Base-by-base conservation (phyloP, 1,139 yeast genomes). In the Blastobotrys indianensis region DNA sequence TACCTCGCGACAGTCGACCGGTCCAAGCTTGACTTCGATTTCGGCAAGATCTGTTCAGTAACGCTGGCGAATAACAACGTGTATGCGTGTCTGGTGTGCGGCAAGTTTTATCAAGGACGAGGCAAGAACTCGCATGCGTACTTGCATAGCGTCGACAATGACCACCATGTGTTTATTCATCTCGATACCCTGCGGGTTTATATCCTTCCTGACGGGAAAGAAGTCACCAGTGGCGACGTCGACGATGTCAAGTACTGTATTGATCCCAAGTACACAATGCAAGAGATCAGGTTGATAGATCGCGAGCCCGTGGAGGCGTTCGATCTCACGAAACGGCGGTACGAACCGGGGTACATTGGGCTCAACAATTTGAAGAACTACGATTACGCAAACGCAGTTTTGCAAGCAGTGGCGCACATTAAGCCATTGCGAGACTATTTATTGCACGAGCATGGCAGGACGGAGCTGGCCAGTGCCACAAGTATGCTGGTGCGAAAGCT, bases 51-150 rank as follows among this genome's bases (percentile, higher is more conserved):
- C 1, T 85, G 95, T 61, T 73, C 78, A 47, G 76, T 82, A 0
- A 74, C 87, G 0, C 66, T 85, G 13, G 71, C 85, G 0, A 73
- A 72, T 37, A 66, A 73, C 31, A 82, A 83, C 55, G 75, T 85
- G 1, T 82, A 84, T 58, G 80, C 86, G 35, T 85, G 95, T 57
- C 64, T 85, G 32, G 74, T 73, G 0, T 85, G 95, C 64, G 94
- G 94, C 36, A 80, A 76, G 57, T 85, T 78, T 64, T 74, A 78
- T 46, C 84, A 80, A 55, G 95, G 95, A 0, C 69, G 88, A 23
- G 75, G 80, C 1, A 65, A 64, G 46, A 62, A 74, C 11, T 77
- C 92, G 0, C 82, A 82, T 16, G 90, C 92, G 0, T 83, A 79
- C 57, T 61, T 69, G 37, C 95, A 85, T 60, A 72, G 88, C 2